Evolutionary conservation across 1,284 basidiomycete species (phyloP), one percentile per base, ranked within the genome.

Genomic region (Cutaneotrichosporon dermatis): DNA sequence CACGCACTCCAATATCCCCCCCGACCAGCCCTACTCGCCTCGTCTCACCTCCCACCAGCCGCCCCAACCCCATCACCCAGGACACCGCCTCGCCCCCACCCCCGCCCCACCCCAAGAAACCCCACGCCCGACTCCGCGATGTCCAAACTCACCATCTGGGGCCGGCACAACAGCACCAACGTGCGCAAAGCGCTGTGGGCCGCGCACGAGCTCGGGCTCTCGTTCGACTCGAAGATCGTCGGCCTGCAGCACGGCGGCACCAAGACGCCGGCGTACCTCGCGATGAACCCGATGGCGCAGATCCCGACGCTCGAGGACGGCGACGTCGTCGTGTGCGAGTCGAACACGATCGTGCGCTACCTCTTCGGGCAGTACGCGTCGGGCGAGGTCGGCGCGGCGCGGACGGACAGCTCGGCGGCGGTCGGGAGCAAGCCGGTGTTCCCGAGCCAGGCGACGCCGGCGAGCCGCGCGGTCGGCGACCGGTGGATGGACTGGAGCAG

Each of bases 281-380:
- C 57, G 0, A 37, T 62, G 46, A 62, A 62, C 58, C 61, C 61
- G 12, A 62, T 51, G 42, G 51, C 40, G 12, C 33, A 37, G 16
- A 49, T 62, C 55, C 61, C 61, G 34, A 57, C 52, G 8, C 50
- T 62, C 13, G 12, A 57, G 35, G 61, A 62, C 48, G 58, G 58
- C 39, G 58, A 57, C 35, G 11, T 57, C 6, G 52, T 57, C 7
- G 33, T 62, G 25, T 57, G 48, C 46, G 61, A 62, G 52, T 59
- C 58, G 34, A 62, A 62, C 55, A 49, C 61, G 37, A 62, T 62
- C 40, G 58, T 62, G 46, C 61, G 61, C 15, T 62, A 62, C 48
- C 48, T 62, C 7, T 53, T 52, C 15, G 52, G 51, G 4, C 37
- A 59, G 55, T 57, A 62, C 46, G 48, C 45, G 16, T 35, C 12